phyloP scores from a whole-genome alignment of 257 asterid species.

The Perilla frutescens region DNA sequence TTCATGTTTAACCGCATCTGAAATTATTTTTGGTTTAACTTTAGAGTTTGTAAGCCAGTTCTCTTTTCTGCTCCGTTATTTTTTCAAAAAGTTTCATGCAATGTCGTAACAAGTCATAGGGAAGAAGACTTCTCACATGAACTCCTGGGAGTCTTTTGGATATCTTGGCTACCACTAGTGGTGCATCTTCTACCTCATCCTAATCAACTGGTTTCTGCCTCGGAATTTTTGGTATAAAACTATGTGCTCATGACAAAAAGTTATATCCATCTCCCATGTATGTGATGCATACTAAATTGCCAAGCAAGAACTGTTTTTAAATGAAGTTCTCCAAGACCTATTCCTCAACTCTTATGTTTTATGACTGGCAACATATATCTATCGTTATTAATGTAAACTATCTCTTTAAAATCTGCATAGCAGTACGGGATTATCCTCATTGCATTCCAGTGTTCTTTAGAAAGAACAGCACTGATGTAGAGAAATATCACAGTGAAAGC shows the following conservation, averaged over 20 bases:
- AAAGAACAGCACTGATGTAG: too few relatives aligned
- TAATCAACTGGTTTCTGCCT: neutral
- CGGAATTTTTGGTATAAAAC: neutral
- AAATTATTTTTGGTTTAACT: neutral
- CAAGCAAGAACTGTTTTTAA: neutral
- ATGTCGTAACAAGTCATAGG: neutral
- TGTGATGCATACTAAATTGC: neutral
- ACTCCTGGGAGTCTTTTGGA: neutral
- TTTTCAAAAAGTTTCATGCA: neutral
- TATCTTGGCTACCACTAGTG: conserved; percentile 7
- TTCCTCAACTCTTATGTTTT: conserved; percentile 1
- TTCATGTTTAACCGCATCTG: neutral
- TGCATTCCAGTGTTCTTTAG: neutral
- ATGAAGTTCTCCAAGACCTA: neutral
- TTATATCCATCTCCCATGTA: neutral
- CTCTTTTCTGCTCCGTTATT: neutral
- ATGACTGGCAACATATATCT: neutral
- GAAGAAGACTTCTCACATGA: neutral
- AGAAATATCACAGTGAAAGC: neutral
- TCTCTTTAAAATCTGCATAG: neutral
- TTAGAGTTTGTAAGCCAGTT: conserved; percentile 8
- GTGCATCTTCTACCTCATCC: neutral
- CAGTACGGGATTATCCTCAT: neutral
- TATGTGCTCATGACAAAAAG: neutral
- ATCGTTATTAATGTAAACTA: neutral